Evolutionary conservation across 2,329 filamentous ascomycete species (phyloP).

Genomic region (Tolypocladium endophyticum): DNA sequence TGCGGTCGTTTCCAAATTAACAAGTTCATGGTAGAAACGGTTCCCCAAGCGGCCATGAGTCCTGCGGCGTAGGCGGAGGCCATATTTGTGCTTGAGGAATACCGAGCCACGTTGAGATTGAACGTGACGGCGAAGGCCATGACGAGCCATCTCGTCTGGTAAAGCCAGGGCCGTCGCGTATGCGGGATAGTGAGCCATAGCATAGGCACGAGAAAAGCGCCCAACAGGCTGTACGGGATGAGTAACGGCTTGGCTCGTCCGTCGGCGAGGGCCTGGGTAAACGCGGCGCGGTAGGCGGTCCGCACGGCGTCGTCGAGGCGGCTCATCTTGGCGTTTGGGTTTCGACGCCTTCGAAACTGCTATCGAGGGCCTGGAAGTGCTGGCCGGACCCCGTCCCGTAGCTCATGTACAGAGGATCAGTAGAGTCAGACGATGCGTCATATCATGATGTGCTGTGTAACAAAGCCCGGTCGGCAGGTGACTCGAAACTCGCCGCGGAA

Average conservation of each 20-base stretch:
- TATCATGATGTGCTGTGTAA: neutral
- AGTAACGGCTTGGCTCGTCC: conserved; percentile 36
- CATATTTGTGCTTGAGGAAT: conserved; percentile 39
- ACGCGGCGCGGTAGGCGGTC: conserved; percentile 23
- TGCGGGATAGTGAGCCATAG: conserved; percentile 49
- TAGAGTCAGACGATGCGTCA: neutral
- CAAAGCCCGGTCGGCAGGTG: neutral
- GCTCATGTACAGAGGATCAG: neutral
- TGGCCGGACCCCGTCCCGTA: neutral
- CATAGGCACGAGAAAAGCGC: conserved; percentile 35
- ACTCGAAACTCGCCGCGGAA: neutral
- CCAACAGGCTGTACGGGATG: conserved; percentile 39
- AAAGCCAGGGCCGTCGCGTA: conserved; percentile 36
- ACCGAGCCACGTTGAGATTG: conserved; percentile 29
- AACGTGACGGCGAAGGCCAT: conserved; percentile 30
- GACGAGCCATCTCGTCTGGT: conserved; percentile 37
- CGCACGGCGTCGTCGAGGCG: conserved; percentile 16
- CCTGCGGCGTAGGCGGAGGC: conserved; percentile 40
- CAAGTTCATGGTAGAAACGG: conserved; percentile 36
- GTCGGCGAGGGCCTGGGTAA: conserved; percentile 23
- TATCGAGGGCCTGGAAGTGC: neutral
- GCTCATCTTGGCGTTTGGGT: neutral
- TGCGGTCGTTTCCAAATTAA: conserved; percentile 46
- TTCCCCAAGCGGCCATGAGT: conserved; percentile 37
- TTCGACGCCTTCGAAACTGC: neutral